A percentile compares a stretch with the other conserved stretches of the same genome.
These are phyloP conservation scores for Penicillium soppii DNA, from an alignment of 495 filamentous ascomycete species.

Conservation along the genomic window DNA sequence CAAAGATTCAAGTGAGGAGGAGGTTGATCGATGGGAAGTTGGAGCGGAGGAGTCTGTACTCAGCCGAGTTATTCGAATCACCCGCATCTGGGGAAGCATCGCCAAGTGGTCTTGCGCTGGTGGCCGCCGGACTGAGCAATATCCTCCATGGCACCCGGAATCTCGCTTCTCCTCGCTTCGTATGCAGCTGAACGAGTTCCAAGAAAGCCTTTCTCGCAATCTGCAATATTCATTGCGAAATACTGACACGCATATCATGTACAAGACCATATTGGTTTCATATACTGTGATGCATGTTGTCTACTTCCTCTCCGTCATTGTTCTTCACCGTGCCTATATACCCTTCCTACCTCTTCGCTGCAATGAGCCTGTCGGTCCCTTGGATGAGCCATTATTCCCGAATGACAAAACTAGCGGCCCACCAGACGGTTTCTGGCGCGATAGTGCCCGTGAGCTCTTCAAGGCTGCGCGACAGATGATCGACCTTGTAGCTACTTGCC, in stretches of 20 bases:
- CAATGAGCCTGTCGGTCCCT: slow-evolving; percentile 64
- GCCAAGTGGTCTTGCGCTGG: slow-evolving; percentile 74
- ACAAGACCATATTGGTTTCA: slow-evolving; percentile 64
- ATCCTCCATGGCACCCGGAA: slow-evolving; percentile 61
- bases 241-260: slow-evolving; percentile 77
- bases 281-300: slow-evolving; percentile 80
- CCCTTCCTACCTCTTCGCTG: slow-evolving; percentile 78
- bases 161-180: slow-evolving; percentile 64
- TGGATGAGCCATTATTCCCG: slow-evolving; percentile 68
- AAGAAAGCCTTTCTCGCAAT: slow-evolving; percentile 63
- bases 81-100: slow-evolving; percentile 77
- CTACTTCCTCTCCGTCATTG: slow-evolving; percentile 72
- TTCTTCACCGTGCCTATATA: slow-evolving; percentile 78
- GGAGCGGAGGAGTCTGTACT: slow-evolving; percentile 67
- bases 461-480: slow-evolving; percentile 70
- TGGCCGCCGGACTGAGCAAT: slow-evolving; percentile 60
- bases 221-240: slow-evolving; percentile 72
- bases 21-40: slow-evolving; percentile 56
- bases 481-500: slow-evolving; percentile 71
- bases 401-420: slow-evolving; percentile 46
- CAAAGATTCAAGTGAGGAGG: slow-evolving; percentile 68
- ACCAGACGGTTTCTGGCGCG: slow-evolving; percentile 67
- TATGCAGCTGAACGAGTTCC: slow-evolving; percentile 61
- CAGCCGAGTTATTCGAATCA: slow-evolving; percentile 72
- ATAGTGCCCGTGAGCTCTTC: slow-evolving; percentile 73